Evolutionary conservation across 164 flowering plant genomes (phyloP).

Genomic region (Chimonanthus salicifolius): DNA sequence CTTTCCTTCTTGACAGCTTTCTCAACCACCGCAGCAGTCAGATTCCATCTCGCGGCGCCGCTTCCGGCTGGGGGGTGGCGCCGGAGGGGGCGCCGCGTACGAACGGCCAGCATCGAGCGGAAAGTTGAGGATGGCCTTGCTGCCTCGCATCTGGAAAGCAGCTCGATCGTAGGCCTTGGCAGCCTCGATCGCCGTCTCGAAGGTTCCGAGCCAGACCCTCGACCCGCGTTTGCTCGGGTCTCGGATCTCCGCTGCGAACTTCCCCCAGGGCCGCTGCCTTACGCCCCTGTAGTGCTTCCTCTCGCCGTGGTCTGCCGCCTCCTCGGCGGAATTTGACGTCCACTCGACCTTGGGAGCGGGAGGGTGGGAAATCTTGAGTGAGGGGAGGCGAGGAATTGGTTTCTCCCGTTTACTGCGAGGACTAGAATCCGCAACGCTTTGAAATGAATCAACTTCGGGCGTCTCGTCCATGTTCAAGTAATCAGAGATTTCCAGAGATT

Average conservation of each 20-base stretch:
- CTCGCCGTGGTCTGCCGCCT: slow-evolving; percentile 5
- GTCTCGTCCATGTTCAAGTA: neutral
- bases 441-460: neutral
- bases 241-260: slow-evolving; percentile 45
- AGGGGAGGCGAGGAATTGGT: slow-evolving; percentile 12
- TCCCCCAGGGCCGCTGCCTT: slow-evolving; percentile 41
- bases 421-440: neutral
- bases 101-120: slow-evolving; percentile 30
- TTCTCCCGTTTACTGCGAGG: neutral
- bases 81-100: neutral
- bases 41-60: slow-evolving; percentile 12
- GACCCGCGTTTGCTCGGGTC: slow-evolving; percentile 32
- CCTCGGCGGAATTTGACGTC: neutral
- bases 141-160: slow-evolving; percentile 38
- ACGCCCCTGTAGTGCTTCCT: slow-evolving; percentile 39
- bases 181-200: slow-evolving; percentile 40
- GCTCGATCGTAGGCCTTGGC: slow-evolving; percentile 44
- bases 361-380: slow-evolving; percentile 21
- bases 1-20: slow-evolving; percentile 5
- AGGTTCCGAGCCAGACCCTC: slow-evolving; percentile 45
- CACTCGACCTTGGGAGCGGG: slow-evolving; percentile 12
- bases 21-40: slow-evolving; percentile 5
- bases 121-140: slow-evolving; percentile 46
- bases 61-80: slow-evolving; percentile 5
- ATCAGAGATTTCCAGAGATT: neutral